phyloP scores from a whole-genome alignment of 202 grass and related monocot species.

The Panicum hallii region DNA sequence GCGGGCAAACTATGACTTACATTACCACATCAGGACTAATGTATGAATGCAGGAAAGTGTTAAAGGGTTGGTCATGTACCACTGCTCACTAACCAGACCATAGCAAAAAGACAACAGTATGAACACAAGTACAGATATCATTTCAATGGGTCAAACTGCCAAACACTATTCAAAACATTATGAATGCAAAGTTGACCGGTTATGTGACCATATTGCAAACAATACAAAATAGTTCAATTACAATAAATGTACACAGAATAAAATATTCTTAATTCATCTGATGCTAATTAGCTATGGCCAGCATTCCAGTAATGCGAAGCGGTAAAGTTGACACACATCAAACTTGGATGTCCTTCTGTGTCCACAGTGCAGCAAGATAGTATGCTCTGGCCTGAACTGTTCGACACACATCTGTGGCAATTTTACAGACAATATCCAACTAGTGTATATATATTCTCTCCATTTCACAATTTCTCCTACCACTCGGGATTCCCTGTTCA shows the following conservation, averaged over 20 bases:
- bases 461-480: neutral
- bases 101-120: neutral
- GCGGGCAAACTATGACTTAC: neutral
- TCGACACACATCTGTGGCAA: neutral
- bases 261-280: constrained; percentile 1
- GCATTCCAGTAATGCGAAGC: neutral
- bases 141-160: constrained; percentile 8
- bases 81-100: constrained; percentile 22
- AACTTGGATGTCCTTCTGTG: neutral
- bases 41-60: constrained; percentile 1
- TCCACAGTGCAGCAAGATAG: neutral
- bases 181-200: neutral
- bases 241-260: neutral
- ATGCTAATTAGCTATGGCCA: constrained; percentile 9
- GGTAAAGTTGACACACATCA: constrained; percentile 6
- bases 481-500: neutral
- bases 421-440: constrained; percentile 11
- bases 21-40: neutral
- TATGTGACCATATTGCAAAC: neutral
- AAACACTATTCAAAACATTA: constrained; percentile 35
- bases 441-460: neutral
- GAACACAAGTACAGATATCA: neutral
- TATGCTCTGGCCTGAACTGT: neutral
- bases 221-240: constrained; percentile 4
- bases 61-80: constrained; percentile 1